Base-by-base conservation (phyloP, 306 rosid genomes). In the Gillenia trifoliata region DNA sequence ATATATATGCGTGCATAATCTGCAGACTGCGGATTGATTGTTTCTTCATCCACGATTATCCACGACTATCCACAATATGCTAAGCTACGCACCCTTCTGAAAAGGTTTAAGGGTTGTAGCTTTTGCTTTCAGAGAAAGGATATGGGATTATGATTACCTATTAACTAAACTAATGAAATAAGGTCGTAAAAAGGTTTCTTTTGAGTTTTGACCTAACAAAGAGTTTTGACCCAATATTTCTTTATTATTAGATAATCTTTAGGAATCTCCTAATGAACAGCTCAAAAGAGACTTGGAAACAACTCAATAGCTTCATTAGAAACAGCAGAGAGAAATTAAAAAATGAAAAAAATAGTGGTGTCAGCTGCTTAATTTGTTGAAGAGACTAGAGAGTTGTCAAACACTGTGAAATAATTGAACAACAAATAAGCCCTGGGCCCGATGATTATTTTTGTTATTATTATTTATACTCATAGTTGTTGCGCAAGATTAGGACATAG, bases 391-490 rank as follows among this genome's bases (percentile, higher is more conserved):
- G 1, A 33, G 20, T 61, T 54, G 71, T 23, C 64, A 12, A 34
- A 25, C 45, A 59, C 19, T 30, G 52, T 45, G 52, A 45, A 45
- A 65, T 30, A 38, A 65, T 71, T 50, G 20, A 78, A 71, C 50
- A 73, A 66, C 29, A 59, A 38, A 56, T 19, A 22, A 72, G 11
- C 9, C 12, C 45, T 43, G 43, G 41, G 29, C 45, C 47, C 5
- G 45, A 70, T 70, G 66, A 49, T 22, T 56, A 56, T 56, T 36
- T 65, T 49, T 7, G 60, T 54, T 22, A 52, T 19, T 52, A n/a
- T n/a, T 19, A 22, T 54, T 40, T 45, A 71, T 65, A 70, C 68
- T 75, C 66, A 70, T 74, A 45, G 59, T 49, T 82, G 83, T 70
- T 64, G 65, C 33, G 40, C 50, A 71, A 82, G 64, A 49, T 64